Percentiles rank a stretch among this genome's conserved stretches.
phyloP scores from a whole-genome alignment of 805 yeast species.

The Barnettozyma populi region DNA sequence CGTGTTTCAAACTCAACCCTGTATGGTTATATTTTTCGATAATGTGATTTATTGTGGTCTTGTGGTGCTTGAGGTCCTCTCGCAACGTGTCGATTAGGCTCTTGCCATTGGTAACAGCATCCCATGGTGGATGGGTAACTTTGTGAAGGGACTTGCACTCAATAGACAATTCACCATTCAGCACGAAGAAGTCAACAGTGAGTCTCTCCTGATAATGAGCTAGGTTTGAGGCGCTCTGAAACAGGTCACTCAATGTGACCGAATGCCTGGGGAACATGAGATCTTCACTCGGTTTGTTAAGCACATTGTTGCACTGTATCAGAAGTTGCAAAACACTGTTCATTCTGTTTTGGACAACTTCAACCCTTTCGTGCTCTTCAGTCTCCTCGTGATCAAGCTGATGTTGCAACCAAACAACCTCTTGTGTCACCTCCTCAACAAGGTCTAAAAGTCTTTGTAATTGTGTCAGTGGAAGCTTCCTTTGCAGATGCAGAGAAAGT shows the following conservation, averaged over 20 bases:
- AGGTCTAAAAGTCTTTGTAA: constrained; percentile 31
- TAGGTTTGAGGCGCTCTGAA: constrained; percentile 28
- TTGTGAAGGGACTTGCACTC: constrained; percentile 49
- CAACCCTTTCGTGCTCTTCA: constrained; percentile 5
- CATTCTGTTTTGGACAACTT: constrained; percentile 3
- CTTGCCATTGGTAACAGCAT: constrained; percentile 35
- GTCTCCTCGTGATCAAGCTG: constrained; percentile 8
- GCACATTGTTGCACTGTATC: constrained; percentile 28
- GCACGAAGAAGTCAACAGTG: constrained; percentile 51
- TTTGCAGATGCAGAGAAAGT: constrained; percentile 33
- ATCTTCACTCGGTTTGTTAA: constrained; percentile 48
- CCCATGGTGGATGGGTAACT: constrained; percentile 60
- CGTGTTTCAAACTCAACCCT: constrained; percentile 29
- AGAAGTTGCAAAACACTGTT: constrained; percentile 23
- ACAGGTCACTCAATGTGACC: constrained; percentile 32
- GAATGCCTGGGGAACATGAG: constrained; percentile 56
- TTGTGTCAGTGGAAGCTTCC: constrained; percentile 37
- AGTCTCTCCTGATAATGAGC: constrained; percentile 32
- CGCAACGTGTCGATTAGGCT: constrained; percentile 56
- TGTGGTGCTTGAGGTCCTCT: constrained; percentile 45
- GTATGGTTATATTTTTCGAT: constrained; percentile 32
- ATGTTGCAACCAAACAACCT: constrained; percentile 33
- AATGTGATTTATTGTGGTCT: constrained; percentile 33
- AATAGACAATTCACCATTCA: constrained; percentile 57
- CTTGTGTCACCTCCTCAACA: constrained; percentile 22